Percentiles rank a stretch among this genome's conserved stretches.
These are phyloP conservation scores for Trichoderma asperelloides DNA, from an alignment of 495 filamentous ascomycete genomes.

Conservation along the genomic window DNA sequence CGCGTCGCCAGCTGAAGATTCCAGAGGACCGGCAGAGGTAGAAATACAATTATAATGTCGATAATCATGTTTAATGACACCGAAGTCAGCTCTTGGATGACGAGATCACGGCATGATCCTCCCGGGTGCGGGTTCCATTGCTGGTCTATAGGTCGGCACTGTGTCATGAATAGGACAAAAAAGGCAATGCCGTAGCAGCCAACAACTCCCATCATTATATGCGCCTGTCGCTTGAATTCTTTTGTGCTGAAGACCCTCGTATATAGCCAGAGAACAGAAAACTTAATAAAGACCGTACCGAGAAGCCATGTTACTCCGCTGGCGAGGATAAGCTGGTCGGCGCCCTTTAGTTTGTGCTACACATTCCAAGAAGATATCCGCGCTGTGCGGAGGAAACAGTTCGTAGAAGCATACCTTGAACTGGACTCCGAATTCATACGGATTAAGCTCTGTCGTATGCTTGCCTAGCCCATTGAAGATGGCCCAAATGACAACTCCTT, in stretches of 20 bases:
- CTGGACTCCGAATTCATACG: not conserved
- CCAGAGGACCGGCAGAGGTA: conserved; percentile 33
- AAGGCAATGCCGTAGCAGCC: conserved; percentile 7
- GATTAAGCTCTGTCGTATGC: conserved; percentile 7
- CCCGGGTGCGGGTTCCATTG: conserved; percentile 14
- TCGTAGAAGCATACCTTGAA: not conserved
- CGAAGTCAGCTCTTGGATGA: conserved; percentile 17
- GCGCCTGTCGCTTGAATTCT: conserved; percentile 10
- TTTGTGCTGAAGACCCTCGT: conserved; percentile 14
- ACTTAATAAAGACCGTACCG: not conserved
- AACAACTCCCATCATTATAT: conserved; percentile 8
- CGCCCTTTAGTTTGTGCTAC: not conserved
- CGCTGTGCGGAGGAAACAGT: not conserved
- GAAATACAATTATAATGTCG: conserved; percentile 29
- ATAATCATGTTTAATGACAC: conserved; percentile 30
- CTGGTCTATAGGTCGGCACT: conserved; percentile 12
- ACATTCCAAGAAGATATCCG: not conserved
- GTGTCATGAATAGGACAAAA: conserved; percentile 13
- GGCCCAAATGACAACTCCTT: conserved; percentile 9
- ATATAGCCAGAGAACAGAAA: conserved; percentile 12
- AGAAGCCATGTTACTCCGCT: conserved; percentile 11
- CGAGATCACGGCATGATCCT: conserved; percentile 12
- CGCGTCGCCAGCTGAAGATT: conserved; percentile 25
- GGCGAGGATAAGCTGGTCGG: conserved; percentile 11
- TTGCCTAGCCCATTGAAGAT: conserved; percentile 12